A percentile compares a stretch with the other conserved stretches of the same genome.
Evolutionary conservation across 208 protist genomes (phyloP).

Genomic region (Porcisia hertigi): DNA sequence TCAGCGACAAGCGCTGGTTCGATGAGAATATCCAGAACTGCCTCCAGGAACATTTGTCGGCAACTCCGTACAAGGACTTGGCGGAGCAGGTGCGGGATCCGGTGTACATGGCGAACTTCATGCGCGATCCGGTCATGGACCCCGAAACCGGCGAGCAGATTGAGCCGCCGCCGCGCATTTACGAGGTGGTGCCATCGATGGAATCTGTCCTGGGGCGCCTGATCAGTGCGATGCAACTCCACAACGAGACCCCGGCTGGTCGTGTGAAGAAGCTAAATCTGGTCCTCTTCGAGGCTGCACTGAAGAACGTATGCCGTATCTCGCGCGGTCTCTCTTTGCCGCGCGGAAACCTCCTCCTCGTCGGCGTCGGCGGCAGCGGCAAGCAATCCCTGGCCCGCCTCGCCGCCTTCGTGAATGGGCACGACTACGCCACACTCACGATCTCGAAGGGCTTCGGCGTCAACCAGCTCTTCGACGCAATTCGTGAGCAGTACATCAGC

Average conservation of each 20-base stretch:
- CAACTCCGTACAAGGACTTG: conserved; percentile 83
- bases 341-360: conserved; percentile 93
- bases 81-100: conserved; percentile 73
- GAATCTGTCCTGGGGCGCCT: conserved; percentile 76
- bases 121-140: conserved; percentile 90
- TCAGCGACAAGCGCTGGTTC: conserved; percentile 96
- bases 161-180: conserved; percentile 93
- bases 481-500: conserved; percentile 91
- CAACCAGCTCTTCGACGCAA: conserved; percentile 94
- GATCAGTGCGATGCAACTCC: conserved; percentile 75
- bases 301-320: conserved; percentile 96
- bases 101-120: conserved; percentile 95
- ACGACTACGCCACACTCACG: conserved; percentile 91
- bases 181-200: conserved; percentile 93
- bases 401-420: conserved; percentile 83
- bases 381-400: conserved; percentile 94
- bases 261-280: conserved; percentile 92
- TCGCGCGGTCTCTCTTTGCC: conserved; percentile 91
- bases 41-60: conserved; percentile 69
- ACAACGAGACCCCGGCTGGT: conserved; percentile 86
- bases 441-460: conserved; percentile 94
- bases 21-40: conserved; percentile 89
- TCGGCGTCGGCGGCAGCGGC: conserved; percentile 93
- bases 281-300: conserved; percentile 95
- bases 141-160: conserved; percentile 90